Base-by-base conservation (phyloP, 2,329 filamentous ascomycete species). In the Setomelanomma holmii region DNA sequence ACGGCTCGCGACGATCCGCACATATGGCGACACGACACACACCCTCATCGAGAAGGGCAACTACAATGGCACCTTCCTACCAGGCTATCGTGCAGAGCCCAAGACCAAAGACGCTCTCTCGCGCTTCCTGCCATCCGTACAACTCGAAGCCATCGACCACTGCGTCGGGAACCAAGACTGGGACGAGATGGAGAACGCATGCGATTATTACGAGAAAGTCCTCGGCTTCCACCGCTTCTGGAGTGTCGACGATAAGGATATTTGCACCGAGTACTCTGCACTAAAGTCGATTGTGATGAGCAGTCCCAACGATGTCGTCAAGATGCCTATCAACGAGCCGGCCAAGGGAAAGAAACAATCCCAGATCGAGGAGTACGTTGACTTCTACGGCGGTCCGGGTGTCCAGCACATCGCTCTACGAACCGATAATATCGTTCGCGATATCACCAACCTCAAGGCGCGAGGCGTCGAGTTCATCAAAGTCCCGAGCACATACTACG, bases 281-380 rank as follows among this genome's bases (percentile, higher is more conserved):
- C 82, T 97, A 41, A 91, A 88, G 77, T 90, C 86, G 68, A 87
- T 97, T 68, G 93, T 97, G 71, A 96, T 97, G 92, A 86, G 89
- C 36, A 91, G 88, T 4, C 86, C 87, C 54, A 91, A 93, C 79
- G 89, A 93, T 51, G 75, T 89, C 4, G 91, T 97, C 76, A 97
- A 97, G 80, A 97, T 97, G 92, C 93, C 93, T 67, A 96, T 98
- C 84, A 97, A 97, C 80, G 93, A 97, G 79, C 93, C 93, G 1
- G 93, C 93, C 0, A 80, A 85, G 1, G 93, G 93, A 53, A 95
- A 95, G 80, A 93, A 91, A 78, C 90, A 91, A 76, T 91, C 87
- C 10, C 93, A 98, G 78, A 97, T 98, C 64, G 93, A 97, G 75
- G 93, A 97, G 51, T 81, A 80, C 51, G 87, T 97, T 61, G 82